Base-by-base conservation (phyloP, 1,284 basidiomycete genomes). In the Porogramme epimiltina region DNA sequence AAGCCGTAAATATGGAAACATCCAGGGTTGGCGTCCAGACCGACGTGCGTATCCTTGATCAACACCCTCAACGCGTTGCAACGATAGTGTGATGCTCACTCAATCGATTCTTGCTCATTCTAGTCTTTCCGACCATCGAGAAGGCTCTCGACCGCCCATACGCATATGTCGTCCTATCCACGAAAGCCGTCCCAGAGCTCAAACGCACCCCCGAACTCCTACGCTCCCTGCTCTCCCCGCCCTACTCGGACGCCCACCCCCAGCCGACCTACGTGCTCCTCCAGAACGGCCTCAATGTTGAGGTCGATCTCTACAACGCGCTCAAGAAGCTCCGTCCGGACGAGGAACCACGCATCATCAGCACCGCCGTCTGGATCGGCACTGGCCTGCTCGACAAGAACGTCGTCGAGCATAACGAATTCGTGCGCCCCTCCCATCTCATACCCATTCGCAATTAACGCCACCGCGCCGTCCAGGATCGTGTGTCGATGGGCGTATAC, bases 201-300 rank as follows among this genome's bases (percentile, higher is more conserved):
- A 63, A 71, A 2, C 77, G 76, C 13, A 89, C 84, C 3, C 71
- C 85, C 0, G 66, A 70, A 13, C 69, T 91, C 13, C 76, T 92
- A 16, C 70, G 73, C 19, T 82, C 87, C 1, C 70, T 87, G 1
- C 71, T 92, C 23, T 73, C 75, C 0, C 54, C 73, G 1, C 71
- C 76, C 1, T 86, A 86, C 61, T 63, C 71, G 3, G 74, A 77
- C 4, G 61, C 62, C 16, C 69, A 77, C 55, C 57, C 70, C 2
- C 82, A 84, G 58, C 83, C 82, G 0, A 79, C 78, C 1, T 88
- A 87, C 59, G 81, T 88, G 2, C 65, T 92, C 15, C 68, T 93
- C 40, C 88, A 91, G 70, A 93, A 93, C 65, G 90, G 91, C 2
- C 72, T 93, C 4, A 84, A 82, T 25, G 82, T 91, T 20, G 90